phyloP scores from a whole-genome alignment of 2,329 filamentous ascomycete species.

The Neurospora sp. region DNA sequence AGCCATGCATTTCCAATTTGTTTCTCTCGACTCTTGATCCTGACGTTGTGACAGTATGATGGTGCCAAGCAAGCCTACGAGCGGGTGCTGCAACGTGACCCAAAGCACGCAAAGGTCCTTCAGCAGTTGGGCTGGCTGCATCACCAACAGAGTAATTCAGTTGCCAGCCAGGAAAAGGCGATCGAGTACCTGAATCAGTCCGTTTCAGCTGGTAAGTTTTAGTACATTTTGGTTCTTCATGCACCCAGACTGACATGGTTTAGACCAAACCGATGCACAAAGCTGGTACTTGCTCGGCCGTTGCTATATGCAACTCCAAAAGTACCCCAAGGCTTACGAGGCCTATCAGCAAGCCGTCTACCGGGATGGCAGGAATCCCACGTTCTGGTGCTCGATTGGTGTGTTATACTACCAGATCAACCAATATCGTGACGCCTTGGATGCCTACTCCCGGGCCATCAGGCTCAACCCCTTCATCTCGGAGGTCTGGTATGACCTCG shows the following conservation, averaged over 20 bases:
- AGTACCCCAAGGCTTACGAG: slow-evolving; percentile 97
- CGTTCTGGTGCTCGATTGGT: slow-evolving; percentile 99
- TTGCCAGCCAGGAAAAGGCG: slow-evolving; percentile 85
- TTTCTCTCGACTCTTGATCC: slow-evolving; percentile 1
- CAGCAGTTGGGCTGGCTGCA: slow-evolving; percentile 97
- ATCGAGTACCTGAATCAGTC: slow-evolving; percentile 98
- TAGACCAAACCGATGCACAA: slow-evolving; percentile 89
- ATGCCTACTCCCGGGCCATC: slow-evolving; percentile 95
- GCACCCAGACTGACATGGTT: slow-evolving; percentile 4
- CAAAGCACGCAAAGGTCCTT: slow-evolving; percentile 93
- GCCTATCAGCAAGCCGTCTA: slow-evolving; percentile 98
- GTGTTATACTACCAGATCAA: slow-evolving; percentile 99
- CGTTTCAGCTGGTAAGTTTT: slow-evolving; percentile 68
- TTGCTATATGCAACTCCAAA: slow-evolving; percentile 99
- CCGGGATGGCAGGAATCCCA: slow-evolving; percentile 92
- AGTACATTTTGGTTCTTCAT: slow-evolving; percentile 6
- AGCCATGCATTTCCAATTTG: slow-evolving; percentile 27
- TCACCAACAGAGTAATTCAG: slow-evolving; percentile 88
- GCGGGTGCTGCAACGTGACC: slow-evolving; percentile 86
- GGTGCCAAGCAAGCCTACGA: slow-evolving; percentile 86
- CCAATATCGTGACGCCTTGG: slow-evolving; percentile 93
- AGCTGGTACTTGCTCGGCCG: slow-evolving; percentile 97
- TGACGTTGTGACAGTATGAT: slow-evolving; percentile 58
- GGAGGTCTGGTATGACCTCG: slow-evolving; percentile 97
- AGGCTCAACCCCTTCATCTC: slow-evolving; percentile 96